Conservation (phyloP, 306 rosid genomes). For the Vigna angularis region DNA sequence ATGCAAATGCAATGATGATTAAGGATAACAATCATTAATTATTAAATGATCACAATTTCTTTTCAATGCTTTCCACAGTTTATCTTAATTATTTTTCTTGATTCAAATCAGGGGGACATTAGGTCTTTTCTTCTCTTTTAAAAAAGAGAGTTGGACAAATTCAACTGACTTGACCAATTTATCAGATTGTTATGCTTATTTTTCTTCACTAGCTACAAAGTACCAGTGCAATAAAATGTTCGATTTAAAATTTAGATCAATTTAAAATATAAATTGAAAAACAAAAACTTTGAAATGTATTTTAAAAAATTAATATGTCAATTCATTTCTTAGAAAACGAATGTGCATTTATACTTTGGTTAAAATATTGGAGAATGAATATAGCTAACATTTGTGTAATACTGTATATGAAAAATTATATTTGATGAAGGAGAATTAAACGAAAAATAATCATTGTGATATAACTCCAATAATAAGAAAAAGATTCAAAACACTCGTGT, state of each 20-base stretch:
- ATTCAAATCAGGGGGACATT: background rate
- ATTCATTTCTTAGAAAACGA: background rate
- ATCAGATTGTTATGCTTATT: background rate
- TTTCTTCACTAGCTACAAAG: background rate
- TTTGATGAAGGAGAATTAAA: background rate
- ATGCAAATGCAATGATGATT: constrained; percentile 34
- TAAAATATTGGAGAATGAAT: background rate
- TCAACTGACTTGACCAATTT: background rate
- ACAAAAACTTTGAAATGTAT: too few relatives aligned
- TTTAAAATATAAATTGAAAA: background rate
- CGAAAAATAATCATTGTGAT: background rate
- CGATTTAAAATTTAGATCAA: background rate
- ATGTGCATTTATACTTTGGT: background rate
- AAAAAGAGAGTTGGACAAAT: background rate
- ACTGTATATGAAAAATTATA: background rate
- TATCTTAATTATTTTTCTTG: background rate
- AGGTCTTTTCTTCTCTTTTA: background rate
- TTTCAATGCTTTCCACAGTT: constrained; percentile 5
- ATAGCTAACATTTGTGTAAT: background rate
- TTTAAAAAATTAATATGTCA: background rate
- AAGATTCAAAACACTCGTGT: too few relatives aligned
- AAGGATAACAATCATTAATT: constrained; percentile 24
- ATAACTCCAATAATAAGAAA: too few relatives aligned
- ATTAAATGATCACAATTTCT: constrained; percentile 28
- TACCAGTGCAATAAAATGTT: background rate